Percentiles rank a stretch among this genome's conserved stretches.
Evolutionary conservation across 768 basidiomycete species (phyloP).

Genomic region (Naganishia vaughanmartiniae): DNA sequence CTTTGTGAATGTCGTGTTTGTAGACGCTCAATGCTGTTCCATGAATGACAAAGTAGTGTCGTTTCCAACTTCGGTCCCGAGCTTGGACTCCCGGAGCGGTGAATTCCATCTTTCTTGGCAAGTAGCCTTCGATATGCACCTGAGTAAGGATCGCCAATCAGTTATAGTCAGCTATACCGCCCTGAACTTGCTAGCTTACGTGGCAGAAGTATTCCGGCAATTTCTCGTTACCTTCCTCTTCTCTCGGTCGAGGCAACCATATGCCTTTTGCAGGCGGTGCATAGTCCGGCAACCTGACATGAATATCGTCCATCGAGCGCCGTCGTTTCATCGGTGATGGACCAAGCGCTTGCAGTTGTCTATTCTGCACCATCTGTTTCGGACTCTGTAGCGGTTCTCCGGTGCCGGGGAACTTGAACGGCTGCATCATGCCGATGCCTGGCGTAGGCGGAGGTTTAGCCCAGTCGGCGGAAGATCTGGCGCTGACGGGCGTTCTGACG

Average conservation of each 20-base stretch:
- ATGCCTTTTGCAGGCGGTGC: constrained; percentile 47
- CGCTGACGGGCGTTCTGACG: constrained; percentile 31
- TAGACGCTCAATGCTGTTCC: constrained; percentile 80
- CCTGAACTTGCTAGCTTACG: constrained; percentile 39
- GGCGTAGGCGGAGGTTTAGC: constrained; percentile 47
- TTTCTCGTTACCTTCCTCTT: constrained; percentile 76
- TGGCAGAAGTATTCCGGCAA: constrained; percentile 79
- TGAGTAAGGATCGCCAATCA: constrained; percentile 21
- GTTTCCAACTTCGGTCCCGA: constrained; percentile 85
- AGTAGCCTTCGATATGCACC: constrained; percentile 72
- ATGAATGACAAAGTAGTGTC: constrained; percentile 81
- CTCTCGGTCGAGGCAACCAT: constrained; percentile 52
- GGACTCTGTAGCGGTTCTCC: constrained; percentile 20
- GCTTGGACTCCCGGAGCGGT: constrained; percentile 77
- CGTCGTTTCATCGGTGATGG: constrained; percentile 45
- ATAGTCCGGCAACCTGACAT: constrained; percentile 52
- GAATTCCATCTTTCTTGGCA: constrained; percentile 95
- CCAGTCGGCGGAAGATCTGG: constrained; percentile 37
- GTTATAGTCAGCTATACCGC: background rate
- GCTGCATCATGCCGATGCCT: constrained; percentile 35
- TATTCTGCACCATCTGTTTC: constrained; percentile 2
- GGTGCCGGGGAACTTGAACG: constrained; percentile 16
- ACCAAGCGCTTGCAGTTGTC: constrained; percentile 9
- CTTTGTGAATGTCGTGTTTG: constrained; percentile 53
- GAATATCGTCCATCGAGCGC: constrained; percentile 53